phyloP scores from a whole-genome alignment of 768 basidiomycete species.

The Trametes cinnabarina region DNA sequence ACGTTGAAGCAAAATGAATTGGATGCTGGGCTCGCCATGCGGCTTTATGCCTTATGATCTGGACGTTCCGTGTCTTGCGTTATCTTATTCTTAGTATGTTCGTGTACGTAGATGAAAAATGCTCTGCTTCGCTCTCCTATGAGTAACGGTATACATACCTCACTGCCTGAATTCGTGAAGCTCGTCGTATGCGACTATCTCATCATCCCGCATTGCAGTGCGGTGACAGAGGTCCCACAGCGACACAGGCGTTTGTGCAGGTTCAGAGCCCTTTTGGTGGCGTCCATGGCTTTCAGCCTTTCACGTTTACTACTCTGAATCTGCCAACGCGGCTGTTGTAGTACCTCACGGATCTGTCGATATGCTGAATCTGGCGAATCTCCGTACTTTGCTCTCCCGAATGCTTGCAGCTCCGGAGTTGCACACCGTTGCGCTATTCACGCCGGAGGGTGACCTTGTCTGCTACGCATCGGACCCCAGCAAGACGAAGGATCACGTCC shows the following conservation, averaged over 20 bases:
- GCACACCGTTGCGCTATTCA: constrained; percentile 71
- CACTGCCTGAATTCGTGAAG: no score
- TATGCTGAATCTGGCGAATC: constrained; percentile 72
- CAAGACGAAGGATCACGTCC: constrained; percentile 68
- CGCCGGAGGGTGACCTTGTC: constrained; percentile 71
- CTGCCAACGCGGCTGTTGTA: neutral
- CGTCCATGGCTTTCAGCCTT: neutral
- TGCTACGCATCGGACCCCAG: constrained; percentile 57
- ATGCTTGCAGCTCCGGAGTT: constrained; percentile 56
- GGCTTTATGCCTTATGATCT: no score
- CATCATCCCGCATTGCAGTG: neutral
- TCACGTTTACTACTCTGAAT: neutral
- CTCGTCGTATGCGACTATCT: no score
- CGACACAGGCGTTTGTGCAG: no score
- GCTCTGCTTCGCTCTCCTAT: neutral
- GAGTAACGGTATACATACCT: no score
- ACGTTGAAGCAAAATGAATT: neutral
- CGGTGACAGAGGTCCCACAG: constrained; percentile 9
- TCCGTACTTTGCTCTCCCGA: constrained; percentile 65
- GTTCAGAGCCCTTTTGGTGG: neutral
- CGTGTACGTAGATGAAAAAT: neutral
- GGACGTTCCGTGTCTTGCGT: neutral
- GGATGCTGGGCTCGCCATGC: no score
- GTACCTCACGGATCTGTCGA: neutral
- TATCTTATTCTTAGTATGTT: constrained; percentile 18